Base-by-base conservation (phyloP, 495 filamentous ascomycete species). In the Elaphomyces granulatus region DNA sequence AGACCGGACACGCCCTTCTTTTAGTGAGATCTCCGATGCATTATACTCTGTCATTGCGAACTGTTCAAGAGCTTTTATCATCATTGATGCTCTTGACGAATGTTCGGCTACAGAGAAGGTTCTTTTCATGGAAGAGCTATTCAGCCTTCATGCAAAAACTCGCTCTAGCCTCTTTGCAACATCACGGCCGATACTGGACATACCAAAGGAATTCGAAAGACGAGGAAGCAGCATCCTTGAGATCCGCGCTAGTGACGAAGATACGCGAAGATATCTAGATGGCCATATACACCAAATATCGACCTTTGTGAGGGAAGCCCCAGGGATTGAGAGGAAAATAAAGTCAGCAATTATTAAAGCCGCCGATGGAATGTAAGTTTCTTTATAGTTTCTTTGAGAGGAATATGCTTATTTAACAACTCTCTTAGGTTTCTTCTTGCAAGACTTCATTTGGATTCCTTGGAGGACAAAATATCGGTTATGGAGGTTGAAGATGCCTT, bases 51-150 rank as follows among this genome's bases (percentile, higher is more conserved):
- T 58, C 12, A 15, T 50, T 20, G 17, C 4, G 17, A 2, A 26
- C 0, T 53, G 50, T 19, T 51, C 48, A 7, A 50, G 28, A 38
- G 45, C 49, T 4, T 67, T 66, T 38, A 52, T 71, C 32, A 15
- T 71, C n/a, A 20, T 68, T 12, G 64, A 70, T 41, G 66, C 66
- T 26, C 46, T 70, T 3, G 65, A 70, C 43, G 66, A 70, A 45
- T 70, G 55, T 16, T 38, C 40, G 20, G 44, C 32, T 16, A 34
- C 21, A 19, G 9, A 43, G 32, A 20, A 34, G 30, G 17, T 7
- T 14, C 37, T 15, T 19, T 3, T 31, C 9, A 12, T 64, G 10
- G 42, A 40, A 15, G 46, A 48, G 15, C 38, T 66, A n/a, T 52
- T 51, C 20, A 44, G 38, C 6, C 38, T 66, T 15, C 58, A 62